These are phyloP conservation scores for Trifolium fragiferum DNA, from an alignment of 306 rosid species.

Conservation along the genomic window DNA sequence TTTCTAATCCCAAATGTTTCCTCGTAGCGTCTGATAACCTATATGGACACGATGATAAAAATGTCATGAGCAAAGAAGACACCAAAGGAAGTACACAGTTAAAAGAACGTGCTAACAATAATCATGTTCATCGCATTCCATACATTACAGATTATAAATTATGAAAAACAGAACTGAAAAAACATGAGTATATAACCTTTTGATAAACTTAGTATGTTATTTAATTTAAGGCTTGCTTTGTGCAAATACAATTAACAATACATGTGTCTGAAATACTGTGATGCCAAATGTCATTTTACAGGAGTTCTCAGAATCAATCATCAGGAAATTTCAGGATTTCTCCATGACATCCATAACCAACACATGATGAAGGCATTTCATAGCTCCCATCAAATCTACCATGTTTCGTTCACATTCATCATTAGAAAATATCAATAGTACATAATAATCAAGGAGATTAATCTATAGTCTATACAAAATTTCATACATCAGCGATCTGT, in stretches of 20 bases:
- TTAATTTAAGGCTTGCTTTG: constrained; percentile 13
- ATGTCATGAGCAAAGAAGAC: constrained; percentile 33
- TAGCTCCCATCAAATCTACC: constrained; percentile 27
- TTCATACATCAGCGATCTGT: not conserved
- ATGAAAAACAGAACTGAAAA: constrained; percentile 31
- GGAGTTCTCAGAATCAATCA: constrained; percentile 10
- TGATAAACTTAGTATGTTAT: constrained; percentile 1
- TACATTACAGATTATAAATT: constrained; percentile 21
- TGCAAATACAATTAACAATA: not conserved
- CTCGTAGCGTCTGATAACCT: constrained; percentile 74
- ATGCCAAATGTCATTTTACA: constrained; percentile 14
- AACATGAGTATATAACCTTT: not conserved
- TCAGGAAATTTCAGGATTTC: not conserved
- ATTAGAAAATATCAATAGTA: constrained; percentile 19
- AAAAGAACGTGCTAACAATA: constrained; percentile 6
- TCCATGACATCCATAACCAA: not conserved
- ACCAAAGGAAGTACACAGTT: not conserved
- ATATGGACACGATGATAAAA: constrained; percentile 22
- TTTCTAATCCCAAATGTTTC: constrained; percentile 69
- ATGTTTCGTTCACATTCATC: constrained; percentile 29
- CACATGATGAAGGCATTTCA: constrained; percentile 26
- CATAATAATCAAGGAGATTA: constrained; percentile 14
- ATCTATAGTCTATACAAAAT: constrained; percentile 4
- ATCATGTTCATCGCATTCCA: not conserved
- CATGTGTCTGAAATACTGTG: not conserved